Percentiles rank a stretch among this genome's conserved stretches.
Evolutionary conservation across 2,329 filamentous ascomycete species (phyloP).

Genomic region (Fusarium nisikadoi): DNA sequence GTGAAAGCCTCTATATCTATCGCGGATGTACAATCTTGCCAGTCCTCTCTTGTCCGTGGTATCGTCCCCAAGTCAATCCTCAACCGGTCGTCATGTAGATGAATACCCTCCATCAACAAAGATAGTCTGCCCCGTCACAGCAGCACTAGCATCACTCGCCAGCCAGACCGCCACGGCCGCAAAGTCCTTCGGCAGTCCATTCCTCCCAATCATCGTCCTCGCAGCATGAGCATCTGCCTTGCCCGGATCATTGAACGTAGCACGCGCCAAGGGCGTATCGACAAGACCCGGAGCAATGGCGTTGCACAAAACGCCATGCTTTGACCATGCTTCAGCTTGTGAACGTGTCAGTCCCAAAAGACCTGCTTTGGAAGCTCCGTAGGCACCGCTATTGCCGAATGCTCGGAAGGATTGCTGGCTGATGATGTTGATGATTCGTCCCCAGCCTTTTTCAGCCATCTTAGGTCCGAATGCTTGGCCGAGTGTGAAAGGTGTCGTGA

Average conservation of each 20-base stretch:
- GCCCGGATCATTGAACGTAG: conserved; percentile 35
- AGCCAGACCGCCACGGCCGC: conserved; percentile 46
- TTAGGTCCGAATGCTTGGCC: conserved; percentile 48
- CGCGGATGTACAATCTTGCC: rapidly evolving
- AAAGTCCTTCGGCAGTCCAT: conserved; percentile 48
- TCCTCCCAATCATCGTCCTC: conserved; percentile 47
- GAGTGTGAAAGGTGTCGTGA: conserved; percentile 48
- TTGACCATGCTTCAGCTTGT: conserved; percentile 51
- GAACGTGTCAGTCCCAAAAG: conserved; percentile 47
- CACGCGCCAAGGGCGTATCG: conserved; percentile 43
- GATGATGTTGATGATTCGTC: conserved; percentile 49
- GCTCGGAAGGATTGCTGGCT: conserved; percentile 49
- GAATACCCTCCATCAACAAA: conserved; percentile 52
- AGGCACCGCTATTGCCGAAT: conserved; percentile 49
- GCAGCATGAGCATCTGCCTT: conserved; percentile 40
- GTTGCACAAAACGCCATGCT: conserved; percentile 48
- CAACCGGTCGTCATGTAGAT: background rate
- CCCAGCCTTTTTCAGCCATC: conserved; percentile 47
- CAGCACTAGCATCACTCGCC: conserved; percentile 46
- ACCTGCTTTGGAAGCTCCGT: conserved; percentile 48
- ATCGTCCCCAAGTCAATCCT: background rate
- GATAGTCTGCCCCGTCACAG: conserved; percentile 49
- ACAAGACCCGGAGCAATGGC: conserved; percentile 49
- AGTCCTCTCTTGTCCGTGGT: rapidly evolving
- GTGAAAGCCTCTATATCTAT: background rate